These are phyloP conservation scores for Phytopythium mirpurense DNA, from an alignment of 352 stramenopile genomes.

Conservation along the genomic window DNA sequence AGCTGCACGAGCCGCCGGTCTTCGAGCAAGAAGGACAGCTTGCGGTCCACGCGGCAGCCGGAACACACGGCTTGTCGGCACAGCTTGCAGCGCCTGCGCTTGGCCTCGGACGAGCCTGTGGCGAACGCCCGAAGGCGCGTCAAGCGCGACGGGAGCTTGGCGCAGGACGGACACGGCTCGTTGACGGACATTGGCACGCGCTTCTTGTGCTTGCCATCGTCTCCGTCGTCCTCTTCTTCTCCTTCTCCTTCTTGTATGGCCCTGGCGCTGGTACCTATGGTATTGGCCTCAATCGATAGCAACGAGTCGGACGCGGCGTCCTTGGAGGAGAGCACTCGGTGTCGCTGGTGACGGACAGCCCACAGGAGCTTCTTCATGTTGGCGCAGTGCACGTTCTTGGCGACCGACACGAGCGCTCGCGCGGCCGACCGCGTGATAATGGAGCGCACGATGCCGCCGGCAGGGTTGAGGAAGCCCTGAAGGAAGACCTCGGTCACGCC, in stretches of 20 bases:
- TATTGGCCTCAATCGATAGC: no score
- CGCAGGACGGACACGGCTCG: slow-evolving; percentile 3
- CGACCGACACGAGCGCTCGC: slow-evolving; percentile 25
- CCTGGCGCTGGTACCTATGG: no score
- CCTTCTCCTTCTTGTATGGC: no score
- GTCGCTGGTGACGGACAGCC: slow-evolving; percentile 21
- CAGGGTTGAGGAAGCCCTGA: slow-evolving; percentile 35
- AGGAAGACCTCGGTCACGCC: slow-evolving; percentile 52
- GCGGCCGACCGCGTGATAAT: slow-evolving; percentile 25
- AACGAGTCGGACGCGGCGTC: background rate
- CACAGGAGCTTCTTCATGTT: slow-evolving; percentile 67
- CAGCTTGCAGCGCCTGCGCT: slow-evolving; percentile 26
- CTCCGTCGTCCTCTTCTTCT: background rate
- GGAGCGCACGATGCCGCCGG: slow-evolving; percentile 28
- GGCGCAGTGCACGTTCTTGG: slow-evolving; percentile 36
- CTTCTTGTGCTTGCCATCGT: background rate
- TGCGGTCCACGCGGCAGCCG: slow-evolving; percentile 36
- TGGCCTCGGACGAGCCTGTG: background rate
- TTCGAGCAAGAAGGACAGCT: slow-evolving; percentile 23
- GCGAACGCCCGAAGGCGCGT: background rate
- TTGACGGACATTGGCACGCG: background rate
- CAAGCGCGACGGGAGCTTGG: slow-evolving; percentile 3
- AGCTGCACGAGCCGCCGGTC: slow-evolving; percentile 22
- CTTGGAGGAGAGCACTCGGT: slow-evolving; percentile 12
- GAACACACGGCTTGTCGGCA: slow-evolving; percentile 40